Percentiles rank a stretch among this genome's conserved stretches.
These are phyloP conservation scores for Lachancea quebecensis DNA, from an alignment of 805 yeast genomes.

Conservation along the genomic window DNA sequence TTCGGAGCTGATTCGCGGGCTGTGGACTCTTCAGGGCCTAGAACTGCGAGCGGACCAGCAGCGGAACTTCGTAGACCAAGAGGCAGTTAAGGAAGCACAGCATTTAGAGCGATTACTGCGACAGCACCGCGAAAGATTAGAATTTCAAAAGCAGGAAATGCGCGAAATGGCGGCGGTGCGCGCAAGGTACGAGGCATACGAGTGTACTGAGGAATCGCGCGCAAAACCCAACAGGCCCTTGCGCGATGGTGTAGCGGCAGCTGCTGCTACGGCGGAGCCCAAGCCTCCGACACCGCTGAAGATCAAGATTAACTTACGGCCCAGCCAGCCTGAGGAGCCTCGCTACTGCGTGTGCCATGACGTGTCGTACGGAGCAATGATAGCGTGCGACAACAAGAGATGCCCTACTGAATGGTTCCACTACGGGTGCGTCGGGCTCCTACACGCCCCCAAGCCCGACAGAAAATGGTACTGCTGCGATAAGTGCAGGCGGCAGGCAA, in stretches of 20 bases:
- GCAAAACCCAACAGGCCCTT: not conserved
- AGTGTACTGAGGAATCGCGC: not conserved
- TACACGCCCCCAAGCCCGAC: conserved; percentile 45
- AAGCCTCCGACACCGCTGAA: conserved; percentile 5
- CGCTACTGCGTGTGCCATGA: conserved; percentile 43
- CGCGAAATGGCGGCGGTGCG: conserved; percentile 9
- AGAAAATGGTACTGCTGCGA: conserved; percentile 72
- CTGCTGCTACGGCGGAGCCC: too few species aligned
- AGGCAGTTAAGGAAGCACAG: conserved; percentile 29
- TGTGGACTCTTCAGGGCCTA: conserved; percentile 36
- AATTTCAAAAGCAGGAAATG: conserved; percentile 15
- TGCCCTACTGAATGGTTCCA: conserved; percentile 79
- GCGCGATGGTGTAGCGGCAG: too few species aligned
- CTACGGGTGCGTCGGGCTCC: conserved; percentile 65
- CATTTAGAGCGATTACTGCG: conserved; percentile 22
- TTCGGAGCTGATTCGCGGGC: conserved; percentile 36
- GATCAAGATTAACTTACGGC: not conserved
- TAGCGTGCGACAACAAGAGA: conserved; percentile 77
- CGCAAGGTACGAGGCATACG: conserved; percentile 5
- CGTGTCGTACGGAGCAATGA: conserved; percentile 65
- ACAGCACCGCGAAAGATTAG: conserved; percentile 21
- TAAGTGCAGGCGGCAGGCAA: conserved; percentile 19
- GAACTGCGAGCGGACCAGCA: conserved; percentile 19
- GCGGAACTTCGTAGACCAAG: conserved; percentile 15
- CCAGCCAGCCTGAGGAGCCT: conserved; percentile 8